Base-by-base conservation (phyloP, 345 rosid genomes). In the Eucalyptus tenuipes region DNA sequence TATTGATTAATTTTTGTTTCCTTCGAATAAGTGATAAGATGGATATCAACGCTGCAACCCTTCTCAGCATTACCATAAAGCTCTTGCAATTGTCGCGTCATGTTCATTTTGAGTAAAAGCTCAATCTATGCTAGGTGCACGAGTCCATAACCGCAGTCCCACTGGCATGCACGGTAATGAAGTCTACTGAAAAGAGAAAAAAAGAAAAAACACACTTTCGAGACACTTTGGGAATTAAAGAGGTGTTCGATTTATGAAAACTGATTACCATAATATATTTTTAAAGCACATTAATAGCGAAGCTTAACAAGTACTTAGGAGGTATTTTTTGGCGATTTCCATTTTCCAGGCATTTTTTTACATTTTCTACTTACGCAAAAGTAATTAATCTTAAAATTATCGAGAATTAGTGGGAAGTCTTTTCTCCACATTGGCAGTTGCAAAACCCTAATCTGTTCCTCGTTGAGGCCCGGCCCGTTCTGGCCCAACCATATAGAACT, bases 211-310 rank as follows among this genome's bases (percentile, higher is more conserved):
- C 37, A 1, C 37, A 7, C 10, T 64, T 64, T 64, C 3, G 18
- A n/a, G 71, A 29, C 10, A 64, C 1, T 37, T 17, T 10, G 7
- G 4, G 3, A 71, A 37, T 18, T 24, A 3, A 18, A 71, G 45
- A 71, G 4, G 25, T 18, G 2, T 3, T 4, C 2, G 0, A 37
- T 71, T 68, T 10, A 18, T 5, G 81, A 37, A 68, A 4, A 71
- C 8, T 0, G 13, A 40, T 71, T 71, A 10, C 27, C 9, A 2
- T 37, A 33, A 68, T 3, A 17, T 3, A 5, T 16, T 8, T 10
- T 3, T 71, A 71, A 59, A 59, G 66, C 15, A 27, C 31, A 27
- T 27, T 59, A 59, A 33, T 15, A 66, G 44, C 2, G 81, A 17
- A 33, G 44, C 44, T 68, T 68, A 68, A 68, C 7, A 18, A 68